Percentiles rank a stretch among this genome's conserved stretches.
phyloP scores from a whole-genome alignment of 106 monocot genomes.

The Dendrobium chrysotoxum region DNA sequence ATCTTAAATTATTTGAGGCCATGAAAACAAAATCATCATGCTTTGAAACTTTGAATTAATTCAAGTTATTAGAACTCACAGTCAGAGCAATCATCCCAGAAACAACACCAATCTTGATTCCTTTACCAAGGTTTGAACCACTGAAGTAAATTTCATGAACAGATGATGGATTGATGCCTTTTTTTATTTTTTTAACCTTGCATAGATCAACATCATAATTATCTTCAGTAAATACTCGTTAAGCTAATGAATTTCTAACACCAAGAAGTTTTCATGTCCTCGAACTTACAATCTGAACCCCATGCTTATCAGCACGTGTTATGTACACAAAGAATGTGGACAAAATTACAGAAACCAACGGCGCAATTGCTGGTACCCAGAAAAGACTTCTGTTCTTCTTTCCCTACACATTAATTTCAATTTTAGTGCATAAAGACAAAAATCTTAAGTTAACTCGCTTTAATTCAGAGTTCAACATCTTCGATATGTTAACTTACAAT shows the following conservation, averaged over 20 bases:
- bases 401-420: constrained; percentile 25
- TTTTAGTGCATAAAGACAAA: not conserved
- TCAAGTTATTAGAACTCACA: constrained; percentile 24
- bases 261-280: no score
- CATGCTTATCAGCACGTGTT: constrained; percentile 53
- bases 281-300: constrained; percentile 69
- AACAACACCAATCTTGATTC: constrained; percentile 60
- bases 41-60: not conserved
- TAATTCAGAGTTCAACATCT: not conserved
- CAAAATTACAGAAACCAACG: constrained; percentile 56
- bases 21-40: not conserved
- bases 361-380: constrained; percentile 75
- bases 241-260: no score
- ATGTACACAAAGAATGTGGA: constrained; percentile 63
- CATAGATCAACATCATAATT: not conserved
- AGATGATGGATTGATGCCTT: constrained; percentile 84
- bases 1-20: not conserved
- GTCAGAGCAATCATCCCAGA: constrained; percentile 74
- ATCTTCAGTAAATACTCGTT: no score
- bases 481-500: constrained; percentile 32
- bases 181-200: constrained; percentile 51
- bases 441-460: not conserved
- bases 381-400: constrained; percentile 67
- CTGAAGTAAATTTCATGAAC: constrained; percentile 45
- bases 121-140: constrained; percentile 42